Percentiles rank a stretch among this genome's conserved stretches.
These are phyloP conservation scores for Diutina neorugosa DNA, from an alignment of 1,139 yeast genomes.

Conservation along the genomic window DNA sequence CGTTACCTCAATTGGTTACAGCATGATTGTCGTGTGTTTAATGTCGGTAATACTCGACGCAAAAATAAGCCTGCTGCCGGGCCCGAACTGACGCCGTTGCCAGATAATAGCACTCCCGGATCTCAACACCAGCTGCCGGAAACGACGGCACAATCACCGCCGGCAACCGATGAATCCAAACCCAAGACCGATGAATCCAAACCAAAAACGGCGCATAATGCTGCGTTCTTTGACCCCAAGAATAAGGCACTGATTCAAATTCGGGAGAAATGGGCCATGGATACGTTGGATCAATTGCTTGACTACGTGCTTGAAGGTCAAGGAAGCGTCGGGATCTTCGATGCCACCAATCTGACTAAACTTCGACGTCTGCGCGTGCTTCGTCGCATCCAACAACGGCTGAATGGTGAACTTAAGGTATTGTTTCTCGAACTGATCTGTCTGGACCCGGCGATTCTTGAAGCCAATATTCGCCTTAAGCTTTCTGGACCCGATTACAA, in stretches of 20 bases:
- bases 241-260: slow-evolving; percentile 52
- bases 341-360: slow-evolving; percentile 87
- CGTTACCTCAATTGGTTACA: slow-evolving; percentile 87
- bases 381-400: slow-evolving; percentile 56
- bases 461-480: slow-evolving; percentile 72
- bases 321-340: slow-evolving; percentile 91
- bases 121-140: slow-evolving; percentile 14
- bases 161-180: background rate
- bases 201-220: slow-evolving; percentile 40
- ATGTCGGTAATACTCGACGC: slow-evolving; percentile 89
- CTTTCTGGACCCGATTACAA: slow-evolving; percentile 89
- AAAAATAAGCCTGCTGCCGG: slow-evolving; percentile 54
- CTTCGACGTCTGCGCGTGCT: slow-evolving; percentile 58
- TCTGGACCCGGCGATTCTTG: slow-evolving; percentile 65
- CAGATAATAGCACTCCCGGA: slow-evolving; percentile 36
- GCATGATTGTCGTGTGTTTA: slow-evolving; percentile 80
- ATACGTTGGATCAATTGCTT: slow-evolving; percentile 72
- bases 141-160: slow-evolving; percentile 7
- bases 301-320: slow-evolving; percentile 70
- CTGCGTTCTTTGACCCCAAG: slow-evolving; percentile 78
- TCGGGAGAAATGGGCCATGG: slow-evolving; percentile 94
- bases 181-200: no score
- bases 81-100: slow-evolving; percentile 61
- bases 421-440: slow-evolving; percentile 82
- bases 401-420: slow-evolving; percentile 67